Conservation (phyloP, 2,329 filamentous ascomycete species). For the Phialophora expanda region DNA sequence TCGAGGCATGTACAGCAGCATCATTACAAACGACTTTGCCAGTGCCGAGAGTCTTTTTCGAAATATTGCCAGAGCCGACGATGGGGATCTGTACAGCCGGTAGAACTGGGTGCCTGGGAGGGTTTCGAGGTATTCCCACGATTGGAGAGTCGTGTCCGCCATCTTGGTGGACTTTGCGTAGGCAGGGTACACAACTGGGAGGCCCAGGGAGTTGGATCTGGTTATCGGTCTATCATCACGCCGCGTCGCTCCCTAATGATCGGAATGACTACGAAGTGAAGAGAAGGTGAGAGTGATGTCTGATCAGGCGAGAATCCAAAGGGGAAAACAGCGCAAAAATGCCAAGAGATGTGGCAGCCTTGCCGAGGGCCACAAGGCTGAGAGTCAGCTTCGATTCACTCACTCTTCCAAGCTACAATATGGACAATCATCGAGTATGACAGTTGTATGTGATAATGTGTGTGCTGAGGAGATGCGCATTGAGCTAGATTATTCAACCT, state of each 20-base stretch:
- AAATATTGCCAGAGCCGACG: conserved; percentile 93
- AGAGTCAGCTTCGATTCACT: not conserved
- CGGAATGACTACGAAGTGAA: not conserved
- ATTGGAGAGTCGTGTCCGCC: conserved; percentile 52
- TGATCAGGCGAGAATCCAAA: not conserved
- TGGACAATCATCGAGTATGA: not conserved
- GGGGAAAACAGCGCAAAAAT: conserved; percentile 1
- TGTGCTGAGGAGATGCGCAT: not conserved
- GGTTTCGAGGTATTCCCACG: conserved; percentile 90
- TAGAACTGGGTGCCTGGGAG: conserved; percentile 87
- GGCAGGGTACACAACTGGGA: not conserved
- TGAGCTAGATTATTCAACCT: not conserved
- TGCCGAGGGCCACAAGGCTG: conserved; percentile 4
- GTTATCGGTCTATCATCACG: conserved; percentile 9
- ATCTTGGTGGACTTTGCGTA: conserved; percentile 19
- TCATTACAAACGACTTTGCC: conserved; percentile 95
- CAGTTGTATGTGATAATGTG: not conserved
- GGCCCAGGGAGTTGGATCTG: not conserved
- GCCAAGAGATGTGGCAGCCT: conserved; percentile 8
- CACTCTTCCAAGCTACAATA: not conserved
- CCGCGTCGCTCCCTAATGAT: not conserved
- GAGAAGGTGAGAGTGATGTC: not conserved
- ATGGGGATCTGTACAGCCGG: conserved; percentile 93
- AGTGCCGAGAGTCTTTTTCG: conserved; percentile 94
- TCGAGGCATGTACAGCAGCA: conserved; percentile 84